A percentile compares a stretch with the other conserved stretches of the same genome.
These are phyloP conservation scores for Diaporthe citriasiana DNA, from an alignment of 2,329 filamentous ascomycete genomes.

Conservation along the genomic window DNA sequence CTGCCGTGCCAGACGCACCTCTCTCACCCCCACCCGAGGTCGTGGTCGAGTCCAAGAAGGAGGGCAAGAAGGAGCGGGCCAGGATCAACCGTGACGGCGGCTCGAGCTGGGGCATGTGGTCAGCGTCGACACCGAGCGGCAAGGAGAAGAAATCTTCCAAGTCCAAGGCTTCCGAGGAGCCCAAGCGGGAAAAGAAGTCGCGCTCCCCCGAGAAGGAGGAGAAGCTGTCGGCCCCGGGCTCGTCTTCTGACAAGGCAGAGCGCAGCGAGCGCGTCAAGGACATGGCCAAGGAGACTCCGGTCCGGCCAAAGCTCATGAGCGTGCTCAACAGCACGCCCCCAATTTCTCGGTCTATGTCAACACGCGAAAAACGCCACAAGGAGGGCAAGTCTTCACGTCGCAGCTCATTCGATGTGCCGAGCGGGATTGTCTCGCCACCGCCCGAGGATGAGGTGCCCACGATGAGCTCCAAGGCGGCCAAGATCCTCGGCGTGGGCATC, in stretches of 20 bases:
- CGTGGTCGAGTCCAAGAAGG: slow-evolving; percentile 56
- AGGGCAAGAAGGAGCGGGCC: slow-evolving; percentile 80
- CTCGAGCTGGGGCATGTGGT: slow-evolving; percentile 83
- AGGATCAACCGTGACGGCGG: slow-evolving; percentile 78
- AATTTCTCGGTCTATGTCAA: slow-evolving; percentile 78
- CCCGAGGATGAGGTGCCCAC: slow-evolving; percentile 73
- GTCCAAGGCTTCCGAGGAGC: slow-evolving; percentile 75
- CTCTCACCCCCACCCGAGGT: slow-evolving; percentile 67
- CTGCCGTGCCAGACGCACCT: slow-evolving; percentile 63
- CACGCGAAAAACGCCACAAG: slow-evolving; percentile 72
- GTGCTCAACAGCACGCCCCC: slow-evolving; percentile 78
- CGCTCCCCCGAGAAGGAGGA: slow-evolving; percentile 72
- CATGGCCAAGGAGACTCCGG: slow-evolving; percentile 62
- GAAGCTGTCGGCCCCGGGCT: slow-evolving; percentile 75
- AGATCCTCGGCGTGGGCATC: slow-evolving; percentile 76
- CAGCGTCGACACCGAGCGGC: slow-evolving; percentile 62
- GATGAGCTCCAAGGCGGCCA: slow-evolving; percentile 83
- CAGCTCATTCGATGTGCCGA: slow-evolving; percentile 75
- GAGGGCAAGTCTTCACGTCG: slow-evolving; percentile 75
- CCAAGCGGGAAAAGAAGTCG: slow-evolving; percentile 59
- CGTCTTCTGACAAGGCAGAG: slow-evolving; percentile 79
- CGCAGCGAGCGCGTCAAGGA: slow-evolving; percentile 55
- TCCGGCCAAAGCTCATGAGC: slow-evolving; percentile 71
- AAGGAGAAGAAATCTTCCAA: slow-evolving; percentile 73
- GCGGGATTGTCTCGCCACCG: slow-evolving; percentile 79